These are phyloP conservation scores for Clavispora vitiphila DNA, from an alignment of 805 yeast genomes.

Conservation along the genomic window DNA sequence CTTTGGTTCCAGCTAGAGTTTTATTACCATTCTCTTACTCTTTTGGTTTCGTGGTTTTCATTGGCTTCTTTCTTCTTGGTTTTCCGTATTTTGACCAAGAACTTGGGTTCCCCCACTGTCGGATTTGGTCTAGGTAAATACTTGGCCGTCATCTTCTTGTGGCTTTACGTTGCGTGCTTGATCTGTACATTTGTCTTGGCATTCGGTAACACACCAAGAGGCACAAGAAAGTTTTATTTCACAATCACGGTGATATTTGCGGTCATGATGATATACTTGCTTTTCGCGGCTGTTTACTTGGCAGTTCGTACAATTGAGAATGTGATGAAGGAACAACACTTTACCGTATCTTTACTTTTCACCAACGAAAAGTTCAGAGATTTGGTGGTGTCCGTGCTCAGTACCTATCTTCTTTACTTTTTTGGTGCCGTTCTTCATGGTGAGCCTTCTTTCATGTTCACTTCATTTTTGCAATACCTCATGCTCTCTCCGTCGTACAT, in stretches of 20 bases:
- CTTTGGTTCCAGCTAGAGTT: constrained; percentile 81
- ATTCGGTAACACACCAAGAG: constrained; percentile 91
- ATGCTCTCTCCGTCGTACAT: constrained; percentile 84
- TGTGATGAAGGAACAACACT: constrained; percentile 40
- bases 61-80: constrained; percentile 88
- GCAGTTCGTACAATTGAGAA: constrained; percentile 67
- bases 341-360: constrained; percentile 46
- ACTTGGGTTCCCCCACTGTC: constrained; percentile 60
- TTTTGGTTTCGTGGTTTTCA: constrained; percentile 87
- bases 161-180: constrained; percentile 79
- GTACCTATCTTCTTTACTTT: constrained; percentile 80
- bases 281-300: constrained; percentile 80
- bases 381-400: constrained; percentile 74
- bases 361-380: constrained; percentile 75
- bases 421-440: constrained; percentile 74
- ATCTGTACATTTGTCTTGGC: constrained; percentile 84
- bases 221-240: constrained; percentile 74
- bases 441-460: constrained; percentile 91
- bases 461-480: constrained; percentile 80
- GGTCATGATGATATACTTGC: constrained; percentile 79
- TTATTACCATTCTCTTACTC: constrained; percentile 74
- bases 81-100: constrained; percentile 77
- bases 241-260: constrained; percentile 79
- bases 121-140: constrained; percentile 70
- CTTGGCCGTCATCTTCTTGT: constrained; percentile 70